Percentiles rank a stretch among this genome's conserved stretches.
Evolutionary conservation across 345 rosid genomes (phyloP).

Genomic region (Xanthoceras sorbifolium): DNA sequence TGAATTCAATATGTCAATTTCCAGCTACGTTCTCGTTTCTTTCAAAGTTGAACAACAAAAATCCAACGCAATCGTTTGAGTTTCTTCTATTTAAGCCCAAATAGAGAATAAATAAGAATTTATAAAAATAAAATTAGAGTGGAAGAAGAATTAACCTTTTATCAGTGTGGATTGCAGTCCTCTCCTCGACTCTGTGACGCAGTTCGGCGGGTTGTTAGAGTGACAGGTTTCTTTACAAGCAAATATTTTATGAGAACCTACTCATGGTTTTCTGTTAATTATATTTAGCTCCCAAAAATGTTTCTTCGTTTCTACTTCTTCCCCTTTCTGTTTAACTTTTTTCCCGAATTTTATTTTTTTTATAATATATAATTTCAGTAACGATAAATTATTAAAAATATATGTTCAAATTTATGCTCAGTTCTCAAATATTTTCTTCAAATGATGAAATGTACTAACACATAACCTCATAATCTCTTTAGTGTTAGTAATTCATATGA

Average conservation of each 20-base stretch:
- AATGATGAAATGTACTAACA: too few relatives aligned
- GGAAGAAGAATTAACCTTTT: not conserved
- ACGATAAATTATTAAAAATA: too few relatives aligned
- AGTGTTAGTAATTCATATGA: too few relatives aligned
- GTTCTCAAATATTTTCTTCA: too few relatives aligned
- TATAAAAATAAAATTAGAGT: not conserved
- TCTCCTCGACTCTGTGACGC: not conserved
- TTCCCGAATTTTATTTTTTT: too few relatives aligned
- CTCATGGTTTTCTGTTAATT: not conserved
- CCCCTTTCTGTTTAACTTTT: not conserved
- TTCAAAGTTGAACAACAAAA: too few relatives aligned
- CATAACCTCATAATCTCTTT: too few relatives aligned
- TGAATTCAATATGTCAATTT: not conserved
- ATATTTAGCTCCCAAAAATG: not conserved
- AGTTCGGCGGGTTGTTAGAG: conserved; percentile 4
- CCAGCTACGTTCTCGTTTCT: not conserved
- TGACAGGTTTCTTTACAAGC: not conserved
- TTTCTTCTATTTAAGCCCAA: not conserved
- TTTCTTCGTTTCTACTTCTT: not conserved
- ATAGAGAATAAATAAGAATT: not conserved
- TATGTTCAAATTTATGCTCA: too few relatives aligned
- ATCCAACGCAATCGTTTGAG: too few relatives aligned
- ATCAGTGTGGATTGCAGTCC: not conserved
- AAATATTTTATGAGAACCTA: not conserved
- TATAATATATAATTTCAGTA: too few relatives aligned